Evolutionary conservation across 2,329 filamentous ascomycete species (phyloP), one percentile per base, ranked within the genome.

Genomic region (Aphanoascus verrucosus): DNA sequence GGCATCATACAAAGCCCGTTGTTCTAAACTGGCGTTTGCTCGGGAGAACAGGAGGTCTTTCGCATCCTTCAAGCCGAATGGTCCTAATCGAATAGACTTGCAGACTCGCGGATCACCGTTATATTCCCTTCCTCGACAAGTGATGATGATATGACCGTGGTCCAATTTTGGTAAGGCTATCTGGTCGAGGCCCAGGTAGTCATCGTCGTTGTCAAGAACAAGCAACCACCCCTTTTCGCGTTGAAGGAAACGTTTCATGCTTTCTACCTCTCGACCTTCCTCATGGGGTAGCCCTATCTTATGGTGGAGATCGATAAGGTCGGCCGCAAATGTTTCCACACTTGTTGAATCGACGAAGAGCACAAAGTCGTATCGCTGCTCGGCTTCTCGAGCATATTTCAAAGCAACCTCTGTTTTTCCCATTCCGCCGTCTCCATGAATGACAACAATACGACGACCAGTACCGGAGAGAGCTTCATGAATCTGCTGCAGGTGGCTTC

Each of bases 371-470:
- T 52, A 52, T 7, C n/a, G 11, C 32, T 52, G 31, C 7, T 43
- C 49, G 20, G 19, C 43, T 23, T 52, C 49, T 15, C 49, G 40
- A n/a, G 49, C 49, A 35, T 52, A 52, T 35, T 52, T 52, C 23
- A 52, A 34, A 35, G 49, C 23, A 5, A 52, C 40, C 38, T 52
- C 38, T 9, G 49, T 52, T 34, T 52, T 52, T 5, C 49, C 49
- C 28, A 44, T 45, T 12, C 49, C 49, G 7, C 49, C 49, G 7
- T 52, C 40, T 15, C 49, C 49, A 35, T 37, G 15, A 44, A 52
- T 7, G n/a, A 34, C 49, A 19, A 52, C 23, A 35, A 52, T 44
- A 12, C 35, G 20, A 35, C 49, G 49, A 35, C 37, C 31, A 14
- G 20, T 14, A 20, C 49, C 49, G 5, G 7, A 4, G 35, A 52